These are phyloP conservation scores for Psophocarpus tetragonolobus DNA, from an alignment of 306 rosid genomes.

Conservation along the genomic window DNA sequence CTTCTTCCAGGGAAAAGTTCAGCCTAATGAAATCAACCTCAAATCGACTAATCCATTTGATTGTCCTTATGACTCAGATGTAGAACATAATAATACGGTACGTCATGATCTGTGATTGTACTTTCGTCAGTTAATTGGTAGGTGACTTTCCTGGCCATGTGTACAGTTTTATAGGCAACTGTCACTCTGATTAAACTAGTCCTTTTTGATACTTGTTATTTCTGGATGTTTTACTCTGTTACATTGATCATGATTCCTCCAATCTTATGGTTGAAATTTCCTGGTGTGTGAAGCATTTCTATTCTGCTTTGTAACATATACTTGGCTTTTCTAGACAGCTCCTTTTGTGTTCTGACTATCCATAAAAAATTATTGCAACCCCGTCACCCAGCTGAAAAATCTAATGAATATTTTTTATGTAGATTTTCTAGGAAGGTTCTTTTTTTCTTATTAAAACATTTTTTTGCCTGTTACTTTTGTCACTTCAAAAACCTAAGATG, in stretches of 20 bases:
- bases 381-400: neutral
- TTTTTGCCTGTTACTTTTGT: neutral
- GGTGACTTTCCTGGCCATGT: neutral
- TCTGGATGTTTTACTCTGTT: neutral
- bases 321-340: neutral
- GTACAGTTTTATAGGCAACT: neutral
- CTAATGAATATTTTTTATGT: neutral
- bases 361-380: neutral
- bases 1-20: constrained; percentile 56
- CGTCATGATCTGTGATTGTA: neutral
- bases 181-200: neutral
- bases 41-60: constrained; percentile 75
- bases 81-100: constrained; percentile 64
- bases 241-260: neutral
- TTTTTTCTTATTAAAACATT: neutral
- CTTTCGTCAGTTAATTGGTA: neutral
- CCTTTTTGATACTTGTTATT: neutral
- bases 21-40: constrained; percentile 32
- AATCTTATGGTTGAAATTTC: neutral
- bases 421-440: neutral
- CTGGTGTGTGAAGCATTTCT: neutral
- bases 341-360: neutral
- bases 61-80: constrained; percentile 52
- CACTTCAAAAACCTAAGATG: neutral
- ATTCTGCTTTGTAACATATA: neutral